These are phyloP conservation scores for Solanum lycopersicoides DNA, from an alignment of 257 asterid species.

Conservation along the genomic window DNA sequence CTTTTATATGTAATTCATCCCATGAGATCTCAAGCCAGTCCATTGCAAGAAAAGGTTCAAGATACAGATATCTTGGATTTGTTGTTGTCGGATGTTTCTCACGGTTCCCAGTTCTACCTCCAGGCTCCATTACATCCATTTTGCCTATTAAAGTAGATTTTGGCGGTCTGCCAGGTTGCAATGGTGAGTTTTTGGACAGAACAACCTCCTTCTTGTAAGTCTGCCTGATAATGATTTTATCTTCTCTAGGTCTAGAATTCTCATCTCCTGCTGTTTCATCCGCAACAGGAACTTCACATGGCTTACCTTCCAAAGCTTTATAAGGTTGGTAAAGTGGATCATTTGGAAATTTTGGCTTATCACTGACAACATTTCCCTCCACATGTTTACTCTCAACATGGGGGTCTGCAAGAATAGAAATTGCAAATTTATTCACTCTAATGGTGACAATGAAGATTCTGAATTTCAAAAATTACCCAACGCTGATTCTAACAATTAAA, in stretches of 20 bases:
- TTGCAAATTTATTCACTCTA: background rate
- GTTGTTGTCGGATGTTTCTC: conserved; percentile 24
- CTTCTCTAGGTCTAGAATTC: conserved; percentile 28
- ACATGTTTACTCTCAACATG: conserved; percentile 10
- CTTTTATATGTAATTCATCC: conserved; percentile 87
- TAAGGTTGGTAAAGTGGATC: conserved; percentile 16
- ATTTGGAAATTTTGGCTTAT: conserved; percentile 12
- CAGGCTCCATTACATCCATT: conserved; percentile 26
- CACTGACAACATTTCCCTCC: conserved; percentile 8
- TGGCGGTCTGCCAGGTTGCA: conserved; percentile 36
- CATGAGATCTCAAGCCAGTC: conserved; percentile 98
- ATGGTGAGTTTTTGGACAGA: conserved; percentile 29
- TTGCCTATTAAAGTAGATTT: conserved; percentile 24
- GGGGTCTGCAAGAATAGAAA: conserved; percentile 28
- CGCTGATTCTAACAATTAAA: background rate
- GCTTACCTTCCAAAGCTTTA: conserved; percentile 1
- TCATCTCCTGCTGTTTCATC: conserved; percentile 19
- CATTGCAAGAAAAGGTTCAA: conserved; percentile 93
- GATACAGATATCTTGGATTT: conserved; percentile 59
- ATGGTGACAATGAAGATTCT: background rate
- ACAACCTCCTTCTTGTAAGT: conserved; percentile 41
- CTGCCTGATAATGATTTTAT: conserved; percentile 29
- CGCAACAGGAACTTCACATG: conserved; percentile 24
- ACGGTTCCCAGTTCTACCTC: conserved; percentile 20
- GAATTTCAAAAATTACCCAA: background rate